Evolutionary conservation across 2,329 filamentous ascomycete genomes (phyloP), one percentile per base, ranked within the genome.

Genomic region (Paracoccidioides lutzii): DNA sequence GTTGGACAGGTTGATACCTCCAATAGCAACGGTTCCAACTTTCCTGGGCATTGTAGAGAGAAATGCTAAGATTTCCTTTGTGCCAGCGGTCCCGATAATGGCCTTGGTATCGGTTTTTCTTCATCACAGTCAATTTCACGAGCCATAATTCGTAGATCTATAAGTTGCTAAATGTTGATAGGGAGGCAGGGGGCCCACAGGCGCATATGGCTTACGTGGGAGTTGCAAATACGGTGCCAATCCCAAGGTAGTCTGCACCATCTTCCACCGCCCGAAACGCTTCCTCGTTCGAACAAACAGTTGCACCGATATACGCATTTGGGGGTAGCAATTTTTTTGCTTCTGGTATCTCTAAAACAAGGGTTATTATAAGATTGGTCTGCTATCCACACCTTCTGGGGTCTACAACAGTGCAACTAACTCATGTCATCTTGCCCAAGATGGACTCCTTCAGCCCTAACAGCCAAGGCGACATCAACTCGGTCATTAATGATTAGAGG

Each of bases 391-490:
- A 9, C 8, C 30, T 5, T 40, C 14, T 6, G 37, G 35, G 35
- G 70, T 12, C 14, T 12, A 15, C 8, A 14, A 22, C 12, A 12
- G 49, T 2, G 22, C 14, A 8, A 51, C 78, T 61, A 70, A 87
- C 85, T 77, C 76, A 95, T 84, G 69, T 97, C 91, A 78, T 96
- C 90, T 74, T 97, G 91, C 5, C 93, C 93, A 52, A 97, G 81
- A 69, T 97, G 93, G 7, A 95, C 89, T 48, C 93, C 93, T 73
- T 96, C 91, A 56, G 88, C 93, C 10, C 83, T 87, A 45, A 90
- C 80, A 12, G 89, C 90, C 15, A 89, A 78, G 7, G 90, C 90
- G 32, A 97, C 88, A 67, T 95, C 90, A 5, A 96, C 81, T 10
- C 90, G 83, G 69, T 97, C 93, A 67, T 97, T 97, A 75, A 97